Conservation (phyloP, 2,329 filamentous ascomycete genomes). For the Endoconidiophora polonica region DNA sequence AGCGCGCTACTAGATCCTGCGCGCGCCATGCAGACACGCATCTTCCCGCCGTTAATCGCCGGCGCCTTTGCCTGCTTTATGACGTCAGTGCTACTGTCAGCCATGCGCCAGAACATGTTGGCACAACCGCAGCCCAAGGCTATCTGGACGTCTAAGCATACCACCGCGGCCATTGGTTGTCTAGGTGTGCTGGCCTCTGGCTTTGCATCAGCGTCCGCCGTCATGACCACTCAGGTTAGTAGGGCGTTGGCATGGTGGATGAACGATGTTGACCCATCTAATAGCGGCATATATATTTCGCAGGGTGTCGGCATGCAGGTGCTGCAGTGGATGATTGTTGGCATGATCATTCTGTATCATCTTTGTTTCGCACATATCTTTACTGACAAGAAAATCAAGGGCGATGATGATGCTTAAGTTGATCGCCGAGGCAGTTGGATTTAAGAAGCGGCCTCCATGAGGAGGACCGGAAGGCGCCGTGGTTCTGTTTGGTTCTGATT, state of each 20-base stretch:
- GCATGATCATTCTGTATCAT: constrained; percentile 12
- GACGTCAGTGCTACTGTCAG: constrained; percentile 7
- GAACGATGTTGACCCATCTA: constrained; percentile 6
- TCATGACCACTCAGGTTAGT: constrained; percentile 12
- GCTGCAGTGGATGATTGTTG: constrained; percentile 11
- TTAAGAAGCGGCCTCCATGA: neutral
- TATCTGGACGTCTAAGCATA: constrained; percentile 9
- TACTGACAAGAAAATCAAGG: constrained; percentile 8
- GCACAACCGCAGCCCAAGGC: constrained; percentile 6
- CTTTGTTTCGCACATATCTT: constrained; percentile 11
- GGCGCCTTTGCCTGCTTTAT: constrained; percentile 11
- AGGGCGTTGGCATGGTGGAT: constrained; percentile 11
- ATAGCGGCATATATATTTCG: constrained; percentile 1
- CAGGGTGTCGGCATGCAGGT: constrained; percentile 9
- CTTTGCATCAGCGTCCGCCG: constrained; percentile 9
- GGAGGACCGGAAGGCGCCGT: neutral
- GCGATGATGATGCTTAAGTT: neutral
- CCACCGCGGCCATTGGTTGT: constrained; percentile 5
- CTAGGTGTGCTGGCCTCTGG: constrained; percentile 11
- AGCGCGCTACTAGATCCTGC: constrained; percentile 7
- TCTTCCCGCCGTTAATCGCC: constrained; percentile 12
- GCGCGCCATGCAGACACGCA: constrained; percentile 11
- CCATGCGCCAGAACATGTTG: constrained; percentile 11
- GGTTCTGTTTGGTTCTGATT: neutral
- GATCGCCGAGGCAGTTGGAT: neutral